Evolutionary conservation across 1,139 yeast genomes (phyloP).

Genomic region (Geotrichum restrictum): DNA sequence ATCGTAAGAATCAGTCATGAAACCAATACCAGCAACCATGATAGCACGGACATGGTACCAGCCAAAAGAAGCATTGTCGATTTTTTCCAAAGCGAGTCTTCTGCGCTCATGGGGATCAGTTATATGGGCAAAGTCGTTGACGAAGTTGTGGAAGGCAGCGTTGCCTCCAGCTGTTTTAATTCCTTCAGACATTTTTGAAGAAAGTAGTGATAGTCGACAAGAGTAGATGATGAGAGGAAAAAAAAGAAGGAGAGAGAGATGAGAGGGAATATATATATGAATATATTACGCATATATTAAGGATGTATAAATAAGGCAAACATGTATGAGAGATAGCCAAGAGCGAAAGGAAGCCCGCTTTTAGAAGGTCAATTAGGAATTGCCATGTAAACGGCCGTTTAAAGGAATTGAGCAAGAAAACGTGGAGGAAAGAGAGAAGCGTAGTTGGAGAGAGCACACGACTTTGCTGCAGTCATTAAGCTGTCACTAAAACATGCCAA

Average conservation of each 20-base stretch:
- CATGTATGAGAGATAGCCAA: not conserved
- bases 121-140: slow-evolving; percentile 78
- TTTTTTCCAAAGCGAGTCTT: slow-evolving; percentile 81
- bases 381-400: too few relatives aligned
- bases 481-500: too few relatives aligned
- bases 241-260: not conserved
- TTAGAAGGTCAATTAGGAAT: too few relatives aligned
- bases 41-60: slow-evolving; percentile 89
- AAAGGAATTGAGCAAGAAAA: too few relatives aligned
- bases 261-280: too few relatives aligned
- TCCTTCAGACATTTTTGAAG: slow-evolving; percentile 70
- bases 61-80: slow-evolving; percentile 78
- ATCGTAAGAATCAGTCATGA: slow-evolving; percentile 88
- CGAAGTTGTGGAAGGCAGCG: slow-evolving; percentile 80
- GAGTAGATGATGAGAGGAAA: not conserved
- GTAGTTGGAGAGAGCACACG: too few relatives aligned
- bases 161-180: slow-evolving; percentile 87
- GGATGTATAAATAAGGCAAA: too few relatives aligned
- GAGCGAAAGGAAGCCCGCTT: not conserved
- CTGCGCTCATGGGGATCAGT: slow-evolving; percentile 87
- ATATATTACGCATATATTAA: too few relatives aligned
- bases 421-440: too few relatives aligned
- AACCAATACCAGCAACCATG: slow-evolving; percentile 89
- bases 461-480: too few relatives aligned
- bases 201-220: not conserved